Conservation (phyloP, 371 early-diverging fungal genomes). For the Apophysomyces variabilis region DNA sequence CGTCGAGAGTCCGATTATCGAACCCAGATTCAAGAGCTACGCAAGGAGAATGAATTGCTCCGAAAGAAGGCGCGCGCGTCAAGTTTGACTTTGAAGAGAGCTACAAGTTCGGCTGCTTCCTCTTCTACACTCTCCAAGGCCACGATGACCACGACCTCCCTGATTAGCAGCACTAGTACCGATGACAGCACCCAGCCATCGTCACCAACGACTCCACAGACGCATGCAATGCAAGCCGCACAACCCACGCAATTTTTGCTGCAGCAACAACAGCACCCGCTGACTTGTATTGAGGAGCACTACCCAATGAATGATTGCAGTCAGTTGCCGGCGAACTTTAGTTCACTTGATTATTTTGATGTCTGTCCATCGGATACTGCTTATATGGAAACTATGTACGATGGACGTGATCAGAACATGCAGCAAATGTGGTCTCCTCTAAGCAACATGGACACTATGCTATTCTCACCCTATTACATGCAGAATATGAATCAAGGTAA, state of each 20-base stretch:
- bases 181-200: conserved; percentile 9
- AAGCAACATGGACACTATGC: conserved; percentile 10
- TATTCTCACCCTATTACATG: conserved; percentile 17
- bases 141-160: neutral
- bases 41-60: conserved; percentile 37
- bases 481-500: conserved; percentile 13
- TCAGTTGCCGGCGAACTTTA: conserved; percentile 1
- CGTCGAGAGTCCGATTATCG: conserved; percentile 30
- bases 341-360: conserved; percentile 7
- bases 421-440: conserved; percentile 1
- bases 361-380: neutral
- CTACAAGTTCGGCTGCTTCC: conserved; percentile 6
- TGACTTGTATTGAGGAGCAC: neutral
- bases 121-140: conserved; percentile 11
- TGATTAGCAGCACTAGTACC: conserved; percentile 8
- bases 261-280: conserved; percentile 2
- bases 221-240: neutral
- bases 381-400: conserved; percentile 10
- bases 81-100: neutral
- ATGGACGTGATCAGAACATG: conserved; percentile 13
- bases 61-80: conserved; percentile 29
- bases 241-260: neutral
- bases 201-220: neutral
- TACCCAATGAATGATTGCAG: neutral
- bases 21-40: conserved; percentile 31